phyloP scores from a whole-genome alignment of 129 eudicot genomes.

The Tanacetum coccineum region DNA sequence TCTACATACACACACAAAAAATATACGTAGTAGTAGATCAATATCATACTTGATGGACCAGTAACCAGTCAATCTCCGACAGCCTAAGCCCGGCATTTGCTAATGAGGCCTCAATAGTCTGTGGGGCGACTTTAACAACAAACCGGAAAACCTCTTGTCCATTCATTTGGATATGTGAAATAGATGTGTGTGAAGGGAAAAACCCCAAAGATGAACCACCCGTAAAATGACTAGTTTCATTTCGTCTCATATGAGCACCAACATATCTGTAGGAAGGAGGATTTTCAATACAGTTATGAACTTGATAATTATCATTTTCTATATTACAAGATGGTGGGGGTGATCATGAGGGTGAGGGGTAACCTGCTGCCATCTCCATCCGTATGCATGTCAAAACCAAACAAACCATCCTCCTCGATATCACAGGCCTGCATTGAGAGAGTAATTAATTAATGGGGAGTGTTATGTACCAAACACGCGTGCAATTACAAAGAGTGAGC shows the following conservation, averaged over 20 bases:
- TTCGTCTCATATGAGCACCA: conserved; percentile 43
- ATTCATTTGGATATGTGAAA: conserved; percentile 68
- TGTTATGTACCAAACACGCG: background rate
- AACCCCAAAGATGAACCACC: conserved; percentile 49
- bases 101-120: conserved; percentile 61
- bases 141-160: conserved; percentile 83
- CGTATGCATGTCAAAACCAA: conserved; percentile 76
- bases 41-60: conserved; percentile 67
- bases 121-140: conserved; percentile 71
- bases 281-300: background rate
- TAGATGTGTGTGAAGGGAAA: conserved; percentile 44
- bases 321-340: background rate
- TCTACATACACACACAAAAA: too few relatives aligned
- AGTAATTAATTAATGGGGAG: background rate
- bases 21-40: background rate
- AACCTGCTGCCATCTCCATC: conserved; percentile 74
- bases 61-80: conserved; percentile 78
- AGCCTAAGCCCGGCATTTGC: conserved; percentile 56
- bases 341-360: too few relatives aligned
- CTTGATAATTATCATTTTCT: background rate
- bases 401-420: conserved; percentile 64
- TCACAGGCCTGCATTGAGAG: conserved; percentile 58
- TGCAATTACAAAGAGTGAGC: background rate
- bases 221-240: conserved; percentile 25
- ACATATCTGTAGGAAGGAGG: conserved; percentile 40